A percentile compares a stretch with the other conserved stretches of the same genome.
Evolutionary conservation across 192 early-diverging fungal genomes (phyloP).

Genomic region (Coemansia sp.): DNA sequence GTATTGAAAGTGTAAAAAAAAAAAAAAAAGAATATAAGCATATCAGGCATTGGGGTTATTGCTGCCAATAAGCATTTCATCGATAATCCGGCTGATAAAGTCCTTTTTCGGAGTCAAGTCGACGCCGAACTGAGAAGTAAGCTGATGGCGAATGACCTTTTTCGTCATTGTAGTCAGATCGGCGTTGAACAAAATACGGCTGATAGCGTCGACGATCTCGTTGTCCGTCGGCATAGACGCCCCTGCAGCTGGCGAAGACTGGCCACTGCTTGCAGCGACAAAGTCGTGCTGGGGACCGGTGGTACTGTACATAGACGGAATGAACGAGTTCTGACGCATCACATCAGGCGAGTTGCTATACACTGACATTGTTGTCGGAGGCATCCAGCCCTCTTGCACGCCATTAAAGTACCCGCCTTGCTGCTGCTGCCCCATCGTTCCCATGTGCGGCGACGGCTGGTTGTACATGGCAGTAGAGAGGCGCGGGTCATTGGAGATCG

Average conservation of each 20-base stretch:
- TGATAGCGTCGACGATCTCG: constrained; percentile 68
- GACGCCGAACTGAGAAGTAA: constrained; percentile 65
- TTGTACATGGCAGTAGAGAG: constrained; percentile 42
- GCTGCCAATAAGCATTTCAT: constrained; percentile 37
- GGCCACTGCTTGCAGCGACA: background rate
- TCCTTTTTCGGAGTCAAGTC: constrained; percentile 68
- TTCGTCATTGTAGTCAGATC: constrained; percentile 79
- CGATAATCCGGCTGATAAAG: constrained; percentile 74
- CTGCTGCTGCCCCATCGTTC: constrained; percentile 19
- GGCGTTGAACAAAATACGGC: constrained; percentile 67
- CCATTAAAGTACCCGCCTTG: constrained; percentile 25
- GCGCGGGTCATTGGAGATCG: constrained; percentile 22
- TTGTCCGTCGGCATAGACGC: constrained; percentile 63
- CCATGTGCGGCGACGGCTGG: constrained; percentile 12
- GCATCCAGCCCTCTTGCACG: constrained; percentile 26
- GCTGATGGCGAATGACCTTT: constrained; percentile 77
- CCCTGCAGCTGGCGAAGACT: background rate
- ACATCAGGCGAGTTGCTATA: constrained; percentile 15
- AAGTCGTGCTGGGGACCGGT: background rate
- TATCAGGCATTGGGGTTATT: background rate
- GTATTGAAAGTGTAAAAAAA: too few relatives aligned
- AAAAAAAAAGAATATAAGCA: too few relatives aligned
- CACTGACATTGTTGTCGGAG: constrained; percentile 27
- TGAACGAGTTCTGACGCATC: constrained; percentile 14
- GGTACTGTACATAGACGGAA: constrained; percentile 6